phyloP scores from a whole-genome alignment of 495 filamentous ascomycete genomes.

The Xylaria telfairii region DNA sequence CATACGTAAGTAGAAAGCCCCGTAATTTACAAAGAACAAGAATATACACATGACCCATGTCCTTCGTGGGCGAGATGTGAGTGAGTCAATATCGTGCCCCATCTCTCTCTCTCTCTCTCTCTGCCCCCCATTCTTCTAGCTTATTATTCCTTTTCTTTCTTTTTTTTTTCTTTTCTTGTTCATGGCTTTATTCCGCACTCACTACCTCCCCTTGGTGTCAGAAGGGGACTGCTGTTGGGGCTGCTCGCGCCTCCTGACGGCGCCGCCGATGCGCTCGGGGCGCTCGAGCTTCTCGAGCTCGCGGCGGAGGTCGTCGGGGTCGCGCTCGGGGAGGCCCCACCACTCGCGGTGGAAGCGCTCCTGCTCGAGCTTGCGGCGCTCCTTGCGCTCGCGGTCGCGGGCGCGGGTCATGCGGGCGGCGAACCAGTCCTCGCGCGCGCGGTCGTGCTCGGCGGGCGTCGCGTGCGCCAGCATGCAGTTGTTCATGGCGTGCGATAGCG shows the following conservation, averaged over 20 bases:
- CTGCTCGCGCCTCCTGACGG: constrained; percentile 22
- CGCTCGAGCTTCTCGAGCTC: constrained; percentile 48
- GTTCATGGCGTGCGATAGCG: constrained; percentile 85
- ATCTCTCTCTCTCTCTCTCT: constrained; percentile 15
- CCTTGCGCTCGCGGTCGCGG: constrained; percentile 65
- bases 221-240: not conserved
- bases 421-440: constrained; percentile 94
- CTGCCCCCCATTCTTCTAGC: no score
- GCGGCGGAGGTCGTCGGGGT: constrained; percentile 45
- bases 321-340: constrained; percentile 62
- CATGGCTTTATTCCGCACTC: not conserved
- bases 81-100: not conserved
- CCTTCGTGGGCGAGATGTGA: not conserved
- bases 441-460: constrained; percentile 82
- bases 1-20: constrained; percentile 23
- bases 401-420: constrained; percentile 69
- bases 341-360: constrained; percentile 65
- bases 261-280: constrained; percentile 48
- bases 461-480: constrained; percentile 87
- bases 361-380: constrained; percentile 59
- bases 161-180: no score
- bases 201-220: not conserved
- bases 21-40: not conserved
- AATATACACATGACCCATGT: constrained; percentile 11
- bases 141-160: not conserved